These are phyloP conservation scores for Exophiala sideris DNA, from an alignment of 2,329 filamentous ascomycete genomes.

Conservation along the genomic window DNA sequence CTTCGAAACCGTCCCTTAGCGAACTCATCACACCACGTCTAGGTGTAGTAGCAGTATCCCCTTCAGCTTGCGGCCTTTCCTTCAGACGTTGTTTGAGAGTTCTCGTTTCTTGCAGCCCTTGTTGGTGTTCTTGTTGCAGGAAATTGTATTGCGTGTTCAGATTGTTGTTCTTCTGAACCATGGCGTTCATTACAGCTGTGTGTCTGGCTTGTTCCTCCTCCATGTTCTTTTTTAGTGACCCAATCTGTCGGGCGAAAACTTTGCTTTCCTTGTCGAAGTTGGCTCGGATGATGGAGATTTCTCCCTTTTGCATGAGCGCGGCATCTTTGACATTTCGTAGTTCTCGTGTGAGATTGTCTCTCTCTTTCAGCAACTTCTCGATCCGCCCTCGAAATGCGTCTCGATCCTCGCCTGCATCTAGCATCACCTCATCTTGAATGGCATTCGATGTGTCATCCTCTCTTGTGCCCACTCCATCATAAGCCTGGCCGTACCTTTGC, in stretches of 20 bases:
- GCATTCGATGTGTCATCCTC: not conserved
- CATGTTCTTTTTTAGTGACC: constrained; percentile 52
- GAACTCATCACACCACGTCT: constrained; percentile 43
- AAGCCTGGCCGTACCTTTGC: constrained; percentile 25
- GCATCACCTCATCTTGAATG: not conserved
- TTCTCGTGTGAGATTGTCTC: constrained; percentile 39
- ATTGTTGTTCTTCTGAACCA: constrained; percentile 54
- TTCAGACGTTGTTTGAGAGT: constrained; percentile 38
- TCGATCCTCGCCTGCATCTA: constrained; percentile 28
- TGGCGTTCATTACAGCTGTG: constrained; percentile 53
- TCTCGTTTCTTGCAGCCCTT: constrained; percentile 51
- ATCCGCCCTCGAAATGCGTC: constrained; percentile 24
- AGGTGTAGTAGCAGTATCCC: constrained; percentile 45
- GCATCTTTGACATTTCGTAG: constrained; percentile 39
- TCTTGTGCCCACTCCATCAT: constrained; percentile 3
- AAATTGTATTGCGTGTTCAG: constrained; percentile 59
- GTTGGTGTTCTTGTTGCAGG: constrained; percentile 57
- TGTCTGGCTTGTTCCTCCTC: constrained; percentile 53
- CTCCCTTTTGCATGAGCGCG: constrained; percentile 54
- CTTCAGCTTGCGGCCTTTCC: constrained; percentile 32
- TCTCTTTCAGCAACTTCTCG: constrained; percentile 34
- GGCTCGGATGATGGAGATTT: constrained; percentile 59
- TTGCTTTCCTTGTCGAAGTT: constrained; percentile 54
- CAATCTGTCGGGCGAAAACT: constrained; percentile 53
- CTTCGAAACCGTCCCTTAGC: constrained; percentile 62